Base-by-base conservation (phyloP, 2,329 filamentous ascomycete species). In the Stachybotrys elegans region DNA sequence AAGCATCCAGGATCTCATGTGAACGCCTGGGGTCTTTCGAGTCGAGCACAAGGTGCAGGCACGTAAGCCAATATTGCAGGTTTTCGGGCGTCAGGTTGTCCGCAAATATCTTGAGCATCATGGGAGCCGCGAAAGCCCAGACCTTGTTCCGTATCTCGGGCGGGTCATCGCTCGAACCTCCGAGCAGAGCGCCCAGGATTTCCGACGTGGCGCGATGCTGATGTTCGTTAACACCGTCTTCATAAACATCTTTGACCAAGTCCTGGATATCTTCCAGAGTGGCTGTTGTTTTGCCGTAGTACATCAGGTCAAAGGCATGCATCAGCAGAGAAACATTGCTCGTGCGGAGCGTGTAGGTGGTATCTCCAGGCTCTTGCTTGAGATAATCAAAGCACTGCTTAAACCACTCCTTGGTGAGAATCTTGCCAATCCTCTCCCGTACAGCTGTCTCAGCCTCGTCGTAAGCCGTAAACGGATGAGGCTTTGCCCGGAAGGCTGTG, bases 21-120 rank as follows among this genome's bases (percentile, higher is more conserved):
- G 83, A 83, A 50, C 92, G 82, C 36, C 94, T 81, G 12, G 93
- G 92, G 64, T 98, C 93, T 57, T 93, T 92, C 11, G 85, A 83
- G 54, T 94, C 89, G 34, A 95, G 73, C 21, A 94, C 80, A 58
- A 96, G 81, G 58, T 96, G 92, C 36, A 98, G 73, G 60, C 94
- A 96, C 0, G 89, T 93, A 45, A 88, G 85, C 93, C 93, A 98
- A 66, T 98, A 98, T 11, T 83, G 81, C 23, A 89, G 80, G 58
- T 97, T 98, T 59, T 98, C 93, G 0, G 93, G 93, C 0, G 91
- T 98, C 51, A 98, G 65, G 31, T 88, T 90, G 54, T 97, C 91
- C 16, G 83, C 81, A 59, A 97, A 89, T 48, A 97, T 84, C 52
- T 83, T 79, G 20, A 90, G 78, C 52, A 98, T 78, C 59, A 95